phyloP scores from a whole-genome alignment of 129 eudicot species.

The Flaveria sonorensis region DNA sequence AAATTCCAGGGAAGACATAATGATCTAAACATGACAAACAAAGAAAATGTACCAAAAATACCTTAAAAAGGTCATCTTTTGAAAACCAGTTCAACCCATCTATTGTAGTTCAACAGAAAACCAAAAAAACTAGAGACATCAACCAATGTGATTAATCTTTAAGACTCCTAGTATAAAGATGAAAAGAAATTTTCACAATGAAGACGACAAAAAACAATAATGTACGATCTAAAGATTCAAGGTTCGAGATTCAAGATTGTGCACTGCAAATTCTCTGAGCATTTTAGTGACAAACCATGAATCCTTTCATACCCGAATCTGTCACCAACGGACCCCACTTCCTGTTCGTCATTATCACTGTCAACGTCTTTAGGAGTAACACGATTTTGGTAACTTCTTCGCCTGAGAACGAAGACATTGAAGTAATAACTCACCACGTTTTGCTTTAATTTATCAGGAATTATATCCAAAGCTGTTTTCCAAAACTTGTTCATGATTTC shows the following conservation, averaged over 20 bases:
- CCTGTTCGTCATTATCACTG: conserved; percentile 86
- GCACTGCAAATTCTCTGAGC: conserved; percentile 62
- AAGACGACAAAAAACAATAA: conserved; percentile 2
- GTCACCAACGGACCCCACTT: conserved; percentile 66
- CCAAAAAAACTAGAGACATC: conserved; percentile 9
- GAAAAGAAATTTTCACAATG: conserved; percentile 29
- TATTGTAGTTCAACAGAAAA: conserved; percentile 27
- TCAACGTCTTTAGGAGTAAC: conserved; percentile 66
- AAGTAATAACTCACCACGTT: conserved; percentile 77
- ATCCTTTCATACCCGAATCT: conserved; percentile 57
- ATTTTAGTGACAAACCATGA: conserved; percentile 35
- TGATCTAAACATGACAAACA: conserved; percentile 9
- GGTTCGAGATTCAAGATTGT: conserved; percentile 41
- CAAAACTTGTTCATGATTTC: conserved; percentile 47
- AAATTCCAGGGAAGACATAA: conserved; percentile 6
- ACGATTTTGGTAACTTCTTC: conserved; percentile 81
- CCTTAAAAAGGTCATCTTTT: conserved; percentile 27
- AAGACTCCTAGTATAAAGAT: conserved; percentile 37
- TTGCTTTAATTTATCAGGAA: conserved; percentile 59
- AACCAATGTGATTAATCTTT: conserved; percentile 31
- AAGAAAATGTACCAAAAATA: conserved; percentile 17
- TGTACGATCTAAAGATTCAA: conserved; percentile 23
- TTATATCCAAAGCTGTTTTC: conserved; percentile 37
- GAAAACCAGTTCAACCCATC: conserved; percentile 28
- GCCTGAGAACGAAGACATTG: conserved; percentile 59